Evolutionary conservation across 495 filamentous ascomycete genomes (phyloP).

Genomic region (Emericellopsis terricola): DNA sequence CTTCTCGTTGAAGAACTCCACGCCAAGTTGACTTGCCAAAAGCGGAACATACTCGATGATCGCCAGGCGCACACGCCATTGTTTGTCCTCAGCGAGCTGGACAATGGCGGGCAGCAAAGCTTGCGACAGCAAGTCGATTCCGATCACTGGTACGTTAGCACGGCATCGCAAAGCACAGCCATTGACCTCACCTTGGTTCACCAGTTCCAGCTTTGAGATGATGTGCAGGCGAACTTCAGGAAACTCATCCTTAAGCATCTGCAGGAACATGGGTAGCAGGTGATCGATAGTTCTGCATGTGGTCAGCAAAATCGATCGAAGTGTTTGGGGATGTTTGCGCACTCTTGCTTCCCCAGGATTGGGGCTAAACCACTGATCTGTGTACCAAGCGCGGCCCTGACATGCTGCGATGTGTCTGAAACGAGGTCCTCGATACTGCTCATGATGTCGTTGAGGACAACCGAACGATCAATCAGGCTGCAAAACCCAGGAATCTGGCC

Average conservation of each 20-base stretch:
- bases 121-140: constrained; percentile 90
- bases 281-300: constrained; percentile 69
- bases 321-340: constrained; percentile 4
- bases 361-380: constrained; percentile 95
- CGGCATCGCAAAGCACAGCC: constrained; percentile 4
- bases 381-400: constrained; percentile 84
- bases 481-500: constrained; percentile 98
- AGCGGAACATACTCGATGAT: constrained; percentile 99
- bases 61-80: constrained; percentile 93
- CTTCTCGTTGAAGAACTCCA: constrained; percentile 97
- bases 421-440: constrained; percentile 88
- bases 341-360: constrained; percentile 96
- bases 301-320: no score
- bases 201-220: constrained; percentile 92
- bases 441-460: constrained; percentile 93
- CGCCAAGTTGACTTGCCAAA: constrained; percentile 85
- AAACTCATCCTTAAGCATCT: constrained; percentile 99
- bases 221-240: constrained; percentile 95
- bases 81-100: constrained; percentile 94
- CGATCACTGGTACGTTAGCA: constrained; percentile 50
- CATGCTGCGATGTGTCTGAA: constrained; percentile 89
- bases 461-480: constrained; percentile 64
- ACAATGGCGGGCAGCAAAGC: constrained; percentile 96
- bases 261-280: constrained; percentile 94
- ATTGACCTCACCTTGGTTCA: constrained; percentile 64